These are phyloP conservation scores for Verticillium longisporum DNA, from an alignment of 2,329 filamentous ascomycete species.

Conservation along the genomic window DNA sequence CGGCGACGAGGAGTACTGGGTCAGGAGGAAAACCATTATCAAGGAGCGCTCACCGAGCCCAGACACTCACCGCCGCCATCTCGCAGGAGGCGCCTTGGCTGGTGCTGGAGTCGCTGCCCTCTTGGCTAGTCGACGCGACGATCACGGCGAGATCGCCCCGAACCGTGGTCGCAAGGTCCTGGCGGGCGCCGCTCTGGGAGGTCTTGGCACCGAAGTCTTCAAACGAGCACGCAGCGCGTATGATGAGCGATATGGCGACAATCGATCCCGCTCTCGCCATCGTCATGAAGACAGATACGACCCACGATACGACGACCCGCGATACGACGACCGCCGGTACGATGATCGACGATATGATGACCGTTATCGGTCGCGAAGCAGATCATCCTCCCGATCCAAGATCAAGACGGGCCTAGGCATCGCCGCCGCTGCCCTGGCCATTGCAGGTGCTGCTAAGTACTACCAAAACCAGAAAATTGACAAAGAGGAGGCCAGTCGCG, in stretches of 20 bases:
- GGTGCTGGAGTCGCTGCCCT: constrained; percentile 58
- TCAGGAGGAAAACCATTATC: constrained; percentile 35
- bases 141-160: constrained; percentile 40
- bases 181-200: constrained; percentile 56
- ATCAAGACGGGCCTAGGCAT: constrained; percentile 57
- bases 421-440: constrained; percentile 56
- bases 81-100: constrained; percentile 59
- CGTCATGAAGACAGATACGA: constrained; percentile 14
- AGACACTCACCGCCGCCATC: constrained; percentile 48
- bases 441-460: constrained; percentile 60
- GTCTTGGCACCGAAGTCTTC: constrained; percentile 54
- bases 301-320: constrained; percentile 15
- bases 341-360: constrained; percentile 34
- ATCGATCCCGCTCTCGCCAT: constrained; percentile 11
- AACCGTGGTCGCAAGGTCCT: constrained; percentile 52
- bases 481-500: constrained; percentile 50
- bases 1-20: constrained; percentile 35
- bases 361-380: constrained; percentile 21
- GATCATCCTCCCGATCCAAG: constrained; percentile 24
- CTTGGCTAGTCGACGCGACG: constrained; percentile 45
- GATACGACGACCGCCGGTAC: constrained; percentile 37
- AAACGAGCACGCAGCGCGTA: constrained; percentile 56
- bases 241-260: constrained; percentile 39
- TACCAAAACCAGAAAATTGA: constrained; percentile 54
- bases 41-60: constrained; percentile 44